Evolutionary conservation across 108 stramenopile genomes (phyloP).

Genomic region (Aurantiochytrium sp.): DNA sequence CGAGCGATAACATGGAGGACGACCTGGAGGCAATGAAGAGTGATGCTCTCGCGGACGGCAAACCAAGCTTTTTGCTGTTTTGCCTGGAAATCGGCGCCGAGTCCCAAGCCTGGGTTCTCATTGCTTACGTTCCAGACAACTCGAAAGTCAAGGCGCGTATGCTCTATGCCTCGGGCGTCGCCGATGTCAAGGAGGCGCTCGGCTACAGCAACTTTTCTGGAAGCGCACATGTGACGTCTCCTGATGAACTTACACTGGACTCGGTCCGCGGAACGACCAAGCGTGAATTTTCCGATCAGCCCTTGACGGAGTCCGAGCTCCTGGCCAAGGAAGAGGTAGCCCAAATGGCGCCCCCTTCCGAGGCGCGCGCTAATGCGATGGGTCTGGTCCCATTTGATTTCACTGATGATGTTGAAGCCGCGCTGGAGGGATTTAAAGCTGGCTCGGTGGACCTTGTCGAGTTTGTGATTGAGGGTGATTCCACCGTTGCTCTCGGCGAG

Average conservation of each 20-base stretch:
- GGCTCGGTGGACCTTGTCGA: neutral
- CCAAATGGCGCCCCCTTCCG: conserved; percentile 9
- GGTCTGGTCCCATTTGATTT: neutral
- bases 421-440: neutral
- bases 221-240: neutral
- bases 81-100: neutral
- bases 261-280: neutral
- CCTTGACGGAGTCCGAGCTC: neutral
- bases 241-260: neutral
- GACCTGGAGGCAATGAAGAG: neutral
- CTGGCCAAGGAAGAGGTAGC: neutral
- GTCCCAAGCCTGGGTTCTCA: neutral
- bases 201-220: neutral
- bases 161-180: neutral
- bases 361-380: neutral
- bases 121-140: neutral
- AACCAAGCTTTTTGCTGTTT: neutral
- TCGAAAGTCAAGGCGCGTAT: neutral
- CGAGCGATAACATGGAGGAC: neutral
- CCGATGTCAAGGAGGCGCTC: neutral
- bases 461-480: neutral
- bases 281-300: neutral
- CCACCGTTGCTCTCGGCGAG: neutral
- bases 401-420: neutral
- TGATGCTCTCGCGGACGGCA: neutral